Evolutionary conservation across 225 moss, liverwort and hornwort species (phyloP).

Genomic region (Sphagnum tenellum): DNA sequence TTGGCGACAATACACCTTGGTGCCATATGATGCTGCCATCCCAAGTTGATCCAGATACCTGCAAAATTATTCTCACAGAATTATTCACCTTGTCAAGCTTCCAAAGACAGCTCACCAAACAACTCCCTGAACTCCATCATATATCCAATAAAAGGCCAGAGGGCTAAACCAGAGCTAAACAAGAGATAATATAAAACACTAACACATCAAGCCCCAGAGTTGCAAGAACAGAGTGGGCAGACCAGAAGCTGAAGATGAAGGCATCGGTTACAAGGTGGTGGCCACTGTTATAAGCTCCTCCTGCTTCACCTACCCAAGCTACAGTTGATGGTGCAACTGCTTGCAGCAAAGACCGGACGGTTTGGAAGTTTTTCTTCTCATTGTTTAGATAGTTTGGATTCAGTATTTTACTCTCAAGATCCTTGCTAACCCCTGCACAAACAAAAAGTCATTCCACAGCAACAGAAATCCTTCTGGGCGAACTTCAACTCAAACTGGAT

Average conservation of each 20-base stretch:
- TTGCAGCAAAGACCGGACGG: constrained; percentile 22
- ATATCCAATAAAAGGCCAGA: too few relatives aligned
- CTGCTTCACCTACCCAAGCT: constrained; percentile 63
- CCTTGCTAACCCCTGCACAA: constrained; percentile 29
- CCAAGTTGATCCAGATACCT: constrained; percentile 72
- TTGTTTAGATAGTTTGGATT: constrained; percentile 27
- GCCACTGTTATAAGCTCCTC: constrained; percentile 62
- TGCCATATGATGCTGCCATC: constrained; percentile 44
- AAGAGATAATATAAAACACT: not conserved
- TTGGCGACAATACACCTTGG: constrained; percentile 58
- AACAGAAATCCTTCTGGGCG: too few relatives aligned
- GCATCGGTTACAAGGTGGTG: constrained; percentile 44
- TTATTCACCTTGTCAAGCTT: too few relatives aligned
- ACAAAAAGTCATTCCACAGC: too few relatives aligned
- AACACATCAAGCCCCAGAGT: too few relatives aligned
- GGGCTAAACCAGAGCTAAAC: too few relatives aligned
- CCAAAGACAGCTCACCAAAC: too few relatives aligned
- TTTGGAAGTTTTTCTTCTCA: constrained; percentile 27
- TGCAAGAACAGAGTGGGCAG: too few relatives aligned
- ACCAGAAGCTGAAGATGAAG: constrained; percentile 57
- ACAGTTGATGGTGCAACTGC: constrained; percentile 29
- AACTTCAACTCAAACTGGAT: too few relatives aligned
- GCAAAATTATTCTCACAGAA: not conserved
- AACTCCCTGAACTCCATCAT: too few relatives aligned
- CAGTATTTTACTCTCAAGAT: constrained; percentile 43